Evolutionary conservation across 1,284 basidiomycete species (phyloP).

Genomic region (Paramarasmius palmivorus): DNA sequence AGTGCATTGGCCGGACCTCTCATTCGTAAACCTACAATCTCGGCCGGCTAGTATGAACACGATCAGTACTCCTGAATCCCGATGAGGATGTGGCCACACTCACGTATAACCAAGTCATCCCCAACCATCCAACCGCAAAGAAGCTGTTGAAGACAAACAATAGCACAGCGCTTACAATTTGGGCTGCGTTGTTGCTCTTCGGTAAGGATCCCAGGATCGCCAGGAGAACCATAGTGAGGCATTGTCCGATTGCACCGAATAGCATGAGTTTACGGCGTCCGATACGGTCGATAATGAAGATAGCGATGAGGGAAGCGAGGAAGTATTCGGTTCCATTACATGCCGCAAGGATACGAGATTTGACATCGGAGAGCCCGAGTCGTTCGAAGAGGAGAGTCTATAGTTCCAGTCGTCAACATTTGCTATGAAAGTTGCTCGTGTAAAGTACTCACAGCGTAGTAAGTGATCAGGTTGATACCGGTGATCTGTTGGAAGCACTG

Average conservation of each 20-base stretch:
- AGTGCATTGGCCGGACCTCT: conserved; percentile 70
- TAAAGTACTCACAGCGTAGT: conserved; percentile 7
- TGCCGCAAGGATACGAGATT: conserved; percentile 67
- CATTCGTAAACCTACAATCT: conserved; percentile 62
- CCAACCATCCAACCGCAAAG: conserved; percentile 68
- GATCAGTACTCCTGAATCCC: background rate
- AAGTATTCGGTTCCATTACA: conserved; percentile 74
- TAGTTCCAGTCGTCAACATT: background rate
- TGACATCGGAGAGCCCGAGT: conserved; percentile 58
- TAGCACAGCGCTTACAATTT: conserved; percentile 57
- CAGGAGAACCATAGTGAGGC: conserved; percentile 60
- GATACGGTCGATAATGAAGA: conserved; percentile 54
- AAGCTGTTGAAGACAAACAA: conserved; percentile 68
- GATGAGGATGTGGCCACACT: no score
- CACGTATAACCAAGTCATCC: conserved; percentile 72
- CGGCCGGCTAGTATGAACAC: conserved; percentile 48
- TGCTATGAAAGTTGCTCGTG: background rate
- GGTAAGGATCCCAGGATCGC: conserved; percentile 51
- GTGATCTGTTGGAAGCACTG: conserved; percentile 75
- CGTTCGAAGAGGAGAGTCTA: conserved; percentile 61
- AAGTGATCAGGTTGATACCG: conserved; percentile 41
- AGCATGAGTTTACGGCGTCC: conserved; percentile 68
- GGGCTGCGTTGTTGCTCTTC: conserved; percentile 41
- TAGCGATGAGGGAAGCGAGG: conserved; percentile 55
- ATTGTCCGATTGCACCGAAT: conserved; percentile 57